phyloP scores from a whole-genome alignment of 1,284 basidiomycete species.

The Pholiota adiposa region DNA sequence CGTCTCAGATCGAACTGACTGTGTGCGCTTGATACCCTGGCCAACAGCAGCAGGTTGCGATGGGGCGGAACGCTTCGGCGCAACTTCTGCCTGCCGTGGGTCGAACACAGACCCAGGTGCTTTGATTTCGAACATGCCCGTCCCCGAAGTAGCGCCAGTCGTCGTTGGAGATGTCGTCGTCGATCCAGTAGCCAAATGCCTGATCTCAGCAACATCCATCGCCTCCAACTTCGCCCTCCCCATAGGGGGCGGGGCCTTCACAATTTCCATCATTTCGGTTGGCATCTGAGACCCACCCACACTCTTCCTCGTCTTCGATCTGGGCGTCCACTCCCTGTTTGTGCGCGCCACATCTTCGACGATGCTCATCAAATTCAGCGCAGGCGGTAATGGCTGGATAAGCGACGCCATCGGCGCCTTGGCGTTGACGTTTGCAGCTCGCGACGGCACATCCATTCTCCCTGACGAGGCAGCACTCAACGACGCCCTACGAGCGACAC shows the following conservation, averaged over 20 bases:
- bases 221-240: constrained; percentile 31
- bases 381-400: constrained; percentile 8
- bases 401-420: background rate
- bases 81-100: constrained; percentile 3
- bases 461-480: constrained; percentile 12
- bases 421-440: background rate
- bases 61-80: background rate
- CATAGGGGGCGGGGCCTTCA: constrained; percentile 37
- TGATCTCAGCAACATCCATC: constrained; percentile 10
- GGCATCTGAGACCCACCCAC: constrained; percentile 16
- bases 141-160: background rate
- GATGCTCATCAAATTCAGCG: constrained; percentile 64
- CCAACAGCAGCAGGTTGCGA: background rate
- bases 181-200: background rate
- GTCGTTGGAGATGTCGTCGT: background rate
- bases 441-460: constrained; percentile 10
- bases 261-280: constrained; percentile 20
- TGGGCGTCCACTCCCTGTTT: constrained; percentile 37
- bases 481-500: constrained; percentile 20
- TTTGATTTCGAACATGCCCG: constrained; percentile 31
- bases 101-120: constrained; percentile 45
- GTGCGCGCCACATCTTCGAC: constrained; percentile 60
- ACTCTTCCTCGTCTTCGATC: constrained; percentile 24
- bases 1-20: background rate
- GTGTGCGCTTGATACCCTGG: background rate